phyloP scores from a whole-genome alignment of 768 basidiomycete species.

The Mycena metata region DNA sequence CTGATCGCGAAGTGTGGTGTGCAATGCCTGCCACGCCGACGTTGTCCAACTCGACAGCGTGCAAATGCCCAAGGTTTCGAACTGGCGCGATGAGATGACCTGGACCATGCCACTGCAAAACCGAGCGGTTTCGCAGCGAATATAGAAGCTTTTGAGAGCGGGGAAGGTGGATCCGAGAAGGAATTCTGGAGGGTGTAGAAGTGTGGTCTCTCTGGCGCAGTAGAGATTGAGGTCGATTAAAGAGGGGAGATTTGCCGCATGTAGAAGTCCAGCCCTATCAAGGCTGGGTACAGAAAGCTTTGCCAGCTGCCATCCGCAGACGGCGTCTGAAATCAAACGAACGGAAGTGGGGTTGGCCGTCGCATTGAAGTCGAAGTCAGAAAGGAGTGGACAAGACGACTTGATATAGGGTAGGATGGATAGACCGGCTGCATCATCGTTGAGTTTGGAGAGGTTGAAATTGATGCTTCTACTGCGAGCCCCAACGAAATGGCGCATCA shows the following conservation, averaged over 20 bases:
- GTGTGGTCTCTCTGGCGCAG: background rate
- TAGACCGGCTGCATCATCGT: background rate
- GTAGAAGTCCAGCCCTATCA: slow-evolving; percentile 16
- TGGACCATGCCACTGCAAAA: slow-evolving; percentile 20
- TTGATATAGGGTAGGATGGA: slow-evolving; percentile 26
- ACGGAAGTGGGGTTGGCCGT: background rate
- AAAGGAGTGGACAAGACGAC: slow-evolving; percentile 18
- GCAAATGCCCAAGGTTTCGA: background rate
- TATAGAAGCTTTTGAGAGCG: background rate
- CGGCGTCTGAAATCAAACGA: slow-evolving; percentile 10
- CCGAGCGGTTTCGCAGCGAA: slow-evolving; percentile 11
- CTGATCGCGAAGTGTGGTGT: slow-evolving; percentile 20
- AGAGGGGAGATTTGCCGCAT: slow-evolving; percentile 7
- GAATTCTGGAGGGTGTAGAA: slow-evolving; percentile 18
- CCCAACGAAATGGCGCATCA: slow-evolving; percentile 16
- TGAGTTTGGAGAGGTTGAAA: background rate
- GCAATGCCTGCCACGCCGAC: slow-evolving; percentile 18
- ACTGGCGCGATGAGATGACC: slow-evolving; percentile 22
- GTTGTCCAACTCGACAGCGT: slow-evolving; percentile 21
- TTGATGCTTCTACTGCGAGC: slow-evolving; percentile 1
- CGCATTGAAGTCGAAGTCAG: background rate
- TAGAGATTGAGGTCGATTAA: slow-evolving; percentile 10
- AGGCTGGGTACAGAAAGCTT: slow-evolving; percentile 13
- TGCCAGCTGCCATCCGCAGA: slow-evolving; percentile 28
- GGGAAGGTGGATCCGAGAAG: slow-evolving; percentile 16